Evolutionary conservation across 169 alveolate species (phyloP), one percentile per base, ranked within the genome.

Genomic region (Cryptosporidium meleagridis): DNA sequence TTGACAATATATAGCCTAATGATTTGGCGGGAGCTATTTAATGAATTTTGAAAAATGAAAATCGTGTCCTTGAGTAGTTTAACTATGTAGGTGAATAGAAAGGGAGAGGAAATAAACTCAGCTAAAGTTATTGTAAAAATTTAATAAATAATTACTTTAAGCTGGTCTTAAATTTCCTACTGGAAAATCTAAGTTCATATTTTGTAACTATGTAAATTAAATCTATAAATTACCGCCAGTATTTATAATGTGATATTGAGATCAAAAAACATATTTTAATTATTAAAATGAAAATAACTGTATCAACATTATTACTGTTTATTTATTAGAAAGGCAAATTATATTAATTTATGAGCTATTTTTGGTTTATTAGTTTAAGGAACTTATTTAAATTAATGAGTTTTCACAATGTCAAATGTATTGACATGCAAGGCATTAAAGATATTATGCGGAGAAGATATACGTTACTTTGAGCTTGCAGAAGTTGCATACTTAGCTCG

Each of bases 371-470:
- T n/a, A 26, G 67, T 55, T 9, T 55, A 55, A 3, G 12, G 29
- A 10, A 55, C 37, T n/a, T 0, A 8, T 23, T 55, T 55, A 55
- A 26, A 55, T 48, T 16, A 55, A 23, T 8, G 37, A 1, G 37
- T 2, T 16, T 8, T 55, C 12, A 37, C 21, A 26, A 80, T 80
- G 89, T 80, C 89, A 2, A 80, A 62, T 21, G 1, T 65, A 45
- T 51, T 80, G 8, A 80, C 89, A 23, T 80, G 89, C 31, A 59
- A 80, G n/a, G 89, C 89, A 18, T 48, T 80, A 21, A 80, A 65
- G 26, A 23, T 80, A 48, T 21, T 80, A 62, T 80, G 89, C 62
- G 89, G 89, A 45, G 89, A 80, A 58, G 89, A 80, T 29, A 39
- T 80, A 3, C 58, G 72, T 3, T 80, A 80, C 35, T 80, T 61